Percentiles rank a stretch among this genome's conserved stretches.
Evolutionary conservation across 768 basidiomycete species (phyloP).

Genomic region (Phaeolepiota aurea): DNA sequence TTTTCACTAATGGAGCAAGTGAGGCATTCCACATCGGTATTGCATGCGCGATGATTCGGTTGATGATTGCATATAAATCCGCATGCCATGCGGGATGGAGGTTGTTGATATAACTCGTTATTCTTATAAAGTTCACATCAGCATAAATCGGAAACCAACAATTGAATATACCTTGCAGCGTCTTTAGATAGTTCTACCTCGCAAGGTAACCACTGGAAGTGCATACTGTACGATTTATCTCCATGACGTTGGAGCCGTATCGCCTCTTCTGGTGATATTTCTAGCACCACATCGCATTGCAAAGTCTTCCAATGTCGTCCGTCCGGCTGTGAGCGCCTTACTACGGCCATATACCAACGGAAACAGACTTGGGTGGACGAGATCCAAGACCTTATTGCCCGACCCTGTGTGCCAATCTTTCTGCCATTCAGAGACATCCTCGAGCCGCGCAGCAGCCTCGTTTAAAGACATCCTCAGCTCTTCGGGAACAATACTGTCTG

Average conservation of each 20-base stretch:
- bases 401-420: constrained; percentile 36
- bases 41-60: constrained; percentile 12
- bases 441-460: constrained; percentile 15
- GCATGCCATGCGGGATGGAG: constrained; percentile 15
- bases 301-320: constrained; percentile 8
- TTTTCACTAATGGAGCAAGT: constrained; percentile 1
- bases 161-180: constrained; percentile 8
- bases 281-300: constrained; percentile 6
- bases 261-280: background rate
- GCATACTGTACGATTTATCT: constrained; percentile 3
- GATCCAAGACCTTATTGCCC: constrained; percentile 28
- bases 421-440: constrained; percentile 19
- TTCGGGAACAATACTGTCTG: constrained; percentile 16
- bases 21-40: constrained; percentile 18
- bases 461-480: constrained; percentile 9
- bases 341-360: constrained; percentile 22
- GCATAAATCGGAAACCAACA: background rate
- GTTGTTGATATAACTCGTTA: constrained; percentile 26
- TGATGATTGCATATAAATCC: constrained; percentile 12
- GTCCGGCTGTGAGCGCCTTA: constrained; percentile 2
- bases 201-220: constrained; percentile 10
- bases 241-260: background rate
- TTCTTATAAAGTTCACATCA: constrained; percentile 4
- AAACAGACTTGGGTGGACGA: constrained; percentile 32
- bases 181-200: constrained; percentile 5